phyloP scores from a whole-genome alignment of 2,329 filamentous ascomycete species.

The Hypoxylon rubiginosum region DNA sequence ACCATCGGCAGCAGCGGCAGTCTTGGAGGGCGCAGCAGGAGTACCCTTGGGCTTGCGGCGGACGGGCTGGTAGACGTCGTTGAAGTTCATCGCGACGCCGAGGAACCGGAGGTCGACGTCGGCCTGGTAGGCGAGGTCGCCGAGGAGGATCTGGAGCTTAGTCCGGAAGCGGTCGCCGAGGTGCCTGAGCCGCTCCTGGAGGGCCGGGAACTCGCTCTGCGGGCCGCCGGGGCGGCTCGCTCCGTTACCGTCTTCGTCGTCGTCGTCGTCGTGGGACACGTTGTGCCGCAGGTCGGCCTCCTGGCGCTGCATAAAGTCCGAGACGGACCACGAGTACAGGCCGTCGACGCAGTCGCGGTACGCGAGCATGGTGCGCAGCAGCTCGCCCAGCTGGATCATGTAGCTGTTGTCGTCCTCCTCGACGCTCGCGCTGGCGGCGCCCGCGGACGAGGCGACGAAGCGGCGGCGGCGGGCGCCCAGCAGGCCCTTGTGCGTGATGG shows the following conservation, averaged over 20 bases:
- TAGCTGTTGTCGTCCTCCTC: constrained; percentile 82
- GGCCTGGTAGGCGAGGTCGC: constrained; percentile 91
- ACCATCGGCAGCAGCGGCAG: neutral
- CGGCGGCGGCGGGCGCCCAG: constrained; percentile 76
- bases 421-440: constrained; percentile 55
- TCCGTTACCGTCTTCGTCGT: constrained; percentile 48
- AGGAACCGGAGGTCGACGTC: constrained; percentile 97
- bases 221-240: constrained; percentile 67
- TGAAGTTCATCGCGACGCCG: constrained; percentile 98
- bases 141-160: constrained; percentile 83
- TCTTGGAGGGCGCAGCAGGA: constrained; percentile 25
- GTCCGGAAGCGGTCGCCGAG: constrained; percentile 82
- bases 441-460: constrained; percentile 58
- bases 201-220: constrained; percentile 74
- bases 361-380: constrained; percentile 91
- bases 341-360: constrained; percentile 96
- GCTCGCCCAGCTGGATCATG: constrained; percentile 90
- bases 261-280: constrained; percentile 55
- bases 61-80: constrained; percentile 90
- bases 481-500: constrained; percentile 95
- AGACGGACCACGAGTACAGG: constrained; percentile 93
- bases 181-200: constrained; percentile 79
- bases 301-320: constrained; percentile 93
- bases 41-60: constrained; percentile 69
- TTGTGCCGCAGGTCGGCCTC: constrained; percentile 83